Conservation (phyloP, 495 filamentous ascomycete species). For the Lasiosphaeriaceae sp. region DNA sequence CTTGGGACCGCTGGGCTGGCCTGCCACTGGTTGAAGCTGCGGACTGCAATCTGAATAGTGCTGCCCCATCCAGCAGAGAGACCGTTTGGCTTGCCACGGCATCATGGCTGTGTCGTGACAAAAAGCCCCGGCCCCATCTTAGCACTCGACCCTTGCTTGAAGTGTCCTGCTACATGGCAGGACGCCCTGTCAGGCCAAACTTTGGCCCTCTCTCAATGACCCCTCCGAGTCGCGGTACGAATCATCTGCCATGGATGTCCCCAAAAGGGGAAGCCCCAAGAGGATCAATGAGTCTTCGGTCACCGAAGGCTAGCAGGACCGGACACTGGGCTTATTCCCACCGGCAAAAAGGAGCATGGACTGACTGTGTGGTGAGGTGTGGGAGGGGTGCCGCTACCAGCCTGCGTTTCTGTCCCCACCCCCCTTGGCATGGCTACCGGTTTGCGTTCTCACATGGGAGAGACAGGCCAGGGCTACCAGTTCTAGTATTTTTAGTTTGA, state of each 20-base stretch:
- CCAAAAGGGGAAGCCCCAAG: slow-evolving; percentile 36
- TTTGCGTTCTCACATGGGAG: slow-evolving; percentile 16
- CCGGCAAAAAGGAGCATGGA: slow-evolving; percentile 31
- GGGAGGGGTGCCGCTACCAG: slow-evolving; percentile 17
- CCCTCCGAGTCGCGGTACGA: slow-evolving; percentile 38
- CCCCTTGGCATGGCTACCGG: slow-evolving; percentile 9
- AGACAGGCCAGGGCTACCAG: slow-evolving; percentile 7
- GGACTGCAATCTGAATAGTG: neutral
- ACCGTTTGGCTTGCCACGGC: slow-evolving; percentile 2
- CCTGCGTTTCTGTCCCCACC: neutral
- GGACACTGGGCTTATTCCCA: slow-evolving; percentile 27
- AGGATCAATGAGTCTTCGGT: slow-evolving; percentile 42
- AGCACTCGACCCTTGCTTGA: slow-evolving; percentile 21
- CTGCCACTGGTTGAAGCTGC: slow-evolving; percentile 3
- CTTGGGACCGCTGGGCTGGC: neutral
- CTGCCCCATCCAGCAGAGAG: neutral
- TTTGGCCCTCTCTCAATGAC: slow-evolving; percentile 37
- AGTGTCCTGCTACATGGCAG: slow-evolving; percentile 21
- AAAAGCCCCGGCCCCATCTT: slow-evolving; percentile 8
- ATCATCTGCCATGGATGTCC: slow-evolving; percentile 25
- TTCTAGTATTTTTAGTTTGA: slow-evolving; percentile 16
- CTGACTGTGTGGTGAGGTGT: slow-evolving; percentile 1
- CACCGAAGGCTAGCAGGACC: slow-evolving; percentile 33
- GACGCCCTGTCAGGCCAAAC: slow-evolving; percentile 46
- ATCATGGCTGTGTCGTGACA: slow-evolving; percentile 6